Evolutionary conservation across 768 basidiomycete species (phyloP).

Genomic region (Guyanaporus albipodus): DNA sequence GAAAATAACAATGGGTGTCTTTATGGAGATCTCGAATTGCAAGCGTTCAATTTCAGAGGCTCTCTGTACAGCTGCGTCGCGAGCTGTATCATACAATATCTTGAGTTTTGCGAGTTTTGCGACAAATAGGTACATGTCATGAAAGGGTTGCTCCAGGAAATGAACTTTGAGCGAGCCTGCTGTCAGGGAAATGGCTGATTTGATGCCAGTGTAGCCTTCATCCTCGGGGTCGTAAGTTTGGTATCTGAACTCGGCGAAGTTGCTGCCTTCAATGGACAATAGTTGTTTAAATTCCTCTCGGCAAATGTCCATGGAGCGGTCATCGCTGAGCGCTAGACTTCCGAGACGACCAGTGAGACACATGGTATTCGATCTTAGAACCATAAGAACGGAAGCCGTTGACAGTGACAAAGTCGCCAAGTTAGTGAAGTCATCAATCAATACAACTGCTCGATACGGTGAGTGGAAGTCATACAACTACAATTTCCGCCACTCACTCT

Average conservation of each 20-base stretch:
- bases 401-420: conserved; percentile 88
- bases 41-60: conserved; percentile 93
- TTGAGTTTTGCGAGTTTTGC: conserved; percentile 87
- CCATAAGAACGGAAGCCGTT: conserved; percentile 80
- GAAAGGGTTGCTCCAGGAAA: conserved; percentile 89
- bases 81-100: conserved; percentile 90
- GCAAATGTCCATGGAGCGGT: conserved; percentile 49
- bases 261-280: conserved; percentile 88
- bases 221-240: conserved; percentile 81
- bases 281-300: conserved; percentile 76
- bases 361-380: conserved; percentile 70
- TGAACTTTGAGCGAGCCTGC: conserved; percentile 90
- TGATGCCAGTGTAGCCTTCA: conserved; percentile 69
- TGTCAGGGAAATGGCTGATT: conserved; percentile 74
- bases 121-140: conserved; percentile 78
- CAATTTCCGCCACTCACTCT: conserved; percentile 46
- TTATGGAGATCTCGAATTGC: conserved; percentile 87
- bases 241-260: conserved; percentile 92
- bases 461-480: conserved; percentile 1
- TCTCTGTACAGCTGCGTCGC: conserved; percentile 85
- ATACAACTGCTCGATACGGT: conserved; percentile 49
- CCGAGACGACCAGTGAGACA: conserved; percentile 79
- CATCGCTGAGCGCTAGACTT: conserved; percentile 76
- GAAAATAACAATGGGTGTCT: conserved; percentile 88
- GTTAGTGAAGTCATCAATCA: conserved; percentile 65